Evolutionary conservation across 352 stramenopile genomes (phyloP).

Genomic region (Pythium apleroticum): DNA sequence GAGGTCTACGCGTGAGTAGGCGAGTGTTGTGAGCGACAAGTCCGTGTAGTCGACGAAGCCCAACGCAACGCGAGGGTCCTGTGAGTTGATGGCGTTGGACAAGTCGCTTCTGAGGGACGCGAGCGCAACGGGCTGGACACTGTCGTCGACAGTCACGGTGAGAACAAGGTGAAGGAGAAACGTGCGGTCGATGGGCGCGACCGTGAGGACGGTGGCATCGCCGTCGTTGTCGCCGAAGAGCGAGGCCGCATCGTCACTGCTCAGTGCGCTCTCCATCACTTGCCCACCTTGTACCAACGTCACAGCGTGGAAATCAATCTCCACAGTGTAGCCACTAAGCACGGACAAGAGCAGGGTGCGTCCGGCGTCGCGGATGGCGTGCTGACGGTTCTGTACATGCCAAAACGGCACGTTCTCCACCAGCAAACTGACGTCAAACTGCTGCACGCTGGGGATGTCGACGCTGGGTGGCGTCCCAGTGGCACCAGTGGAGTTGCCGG

Average conservation of each 20-base stretch:
- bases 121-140: neutral
- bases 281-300: neutral
- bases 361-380: constrained; percentile 16
- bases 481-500: neutral
- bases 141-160: neutral
- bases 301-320: neutral
- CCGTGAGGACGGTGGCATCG: neutral
- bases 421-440: constrained; percentile 9
- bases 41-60: constrained; percentile 16
- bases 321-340: neutral
- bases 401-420: constrained; percentile 4
- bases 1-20: neutral
- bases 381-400: constrained; percentile 6
- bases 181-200: constrained; percentile 3
- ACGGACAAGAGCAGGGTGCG: neutral
- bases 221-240: constrained; percentile 1
- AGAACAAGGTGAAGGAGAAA: constrained; percentile 7
- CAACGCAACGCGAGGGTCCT: neutral
- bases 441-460: neutral
- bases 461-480: neutral
- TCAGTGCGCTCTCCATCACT: neutral
- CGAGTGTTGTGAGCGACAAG: neutral
- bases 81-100: neutral
- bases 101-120: neutral
- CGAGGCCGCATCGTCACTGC: neutral